Evolutionary conservation across 202 grass and related monocot genomes (phyloP).

Genomic region (Sporobolus alterniflorus): DNA sequence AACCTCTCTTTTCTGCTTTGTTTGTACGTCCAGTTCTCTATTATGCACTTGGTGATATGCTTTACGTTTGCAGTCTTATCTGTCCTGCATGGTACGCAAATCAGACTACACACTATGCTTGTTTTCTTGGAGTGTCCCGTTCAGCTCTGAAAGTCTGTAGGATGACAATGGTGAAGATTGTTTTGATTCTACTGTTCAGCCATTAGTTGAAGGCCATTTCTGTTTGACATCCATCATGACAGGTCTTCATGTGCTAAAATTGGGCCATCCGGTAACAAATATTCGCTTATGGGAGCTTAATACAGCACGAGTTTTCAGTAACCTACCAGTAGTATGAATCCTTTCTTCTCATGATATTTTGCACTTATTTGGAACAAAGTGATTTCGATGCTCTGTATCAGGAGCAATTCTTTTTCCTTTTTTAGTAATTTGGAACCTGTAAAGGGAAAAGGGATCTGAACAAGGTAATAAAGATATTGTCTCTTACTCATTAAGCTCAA

Average conservation of each 20-base stretch:
- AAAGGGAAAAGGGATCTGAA: conserved; percentile 14
- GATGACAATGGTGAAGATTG: background rate
- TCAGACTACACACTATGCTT: background rate
- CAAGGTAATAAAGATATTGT: conserved; percentile 12
- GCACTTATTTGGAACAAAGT: background rate
- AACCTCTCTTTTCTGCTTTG: background rate
- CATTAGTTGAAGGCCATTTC: background rate
- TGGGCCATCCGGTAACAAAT: background rate
- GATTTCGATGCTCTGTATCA: background rate
- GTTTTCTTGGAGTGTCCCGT: background rate
- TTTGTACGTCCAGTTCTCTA: background rate
- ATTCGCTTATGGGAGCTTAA: background rate
- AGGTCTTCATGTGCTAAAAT: background rate
- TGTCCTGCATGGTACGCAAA: background rate
- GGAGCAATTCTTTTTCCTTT: conserved; percentile 11
- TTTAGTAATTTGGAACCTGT: background rate
- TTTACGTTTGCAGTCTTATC: background rate
- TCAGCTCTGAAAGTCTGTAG: background rate
- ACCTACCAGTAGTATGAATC: background rate
- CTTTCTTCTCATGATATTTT: background rate
- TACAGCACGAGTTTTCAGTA: background rate
- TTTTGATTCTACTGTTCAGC: background rate
- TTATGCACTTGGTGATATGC: background rate
- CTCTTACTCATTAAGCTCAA: conserved; percentile 1
- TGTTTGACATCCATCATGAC: background rate